Conservation (phyloP, 495 filamentous ascomycete genomes). For the Trichoderma gamsii region DNA sequence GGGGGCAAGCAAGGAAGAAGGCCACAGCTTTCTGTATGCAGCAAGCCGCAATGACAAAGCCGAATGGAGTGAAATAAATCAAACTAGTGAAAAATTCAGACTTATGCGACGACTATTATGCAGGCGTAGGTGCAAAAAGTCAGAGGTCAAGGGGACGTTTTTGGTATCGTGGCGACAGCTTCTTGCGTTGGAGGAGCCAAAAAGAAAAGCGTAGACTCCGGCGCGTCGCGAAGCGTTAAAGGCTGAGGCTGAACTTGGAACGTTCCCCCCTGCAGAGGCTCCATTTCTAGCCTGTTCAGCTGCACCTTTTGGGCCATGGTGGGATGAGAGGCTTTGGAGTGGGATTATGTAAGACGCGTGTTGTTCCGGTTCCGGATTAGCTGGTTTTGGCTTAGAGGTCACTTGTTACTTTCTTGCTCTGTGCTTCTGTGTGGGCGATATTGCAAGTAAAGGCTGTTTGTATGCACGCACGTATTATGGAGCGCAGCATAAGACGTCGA, state of each 20-base stretch:
- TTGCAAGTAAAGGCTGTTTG: too few species aligned
- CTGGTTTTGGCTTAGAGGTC: neutral
- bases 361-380: neutral
- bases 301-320: neutral
- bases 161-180: neutral
- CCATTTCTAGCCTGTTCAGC: neutral
- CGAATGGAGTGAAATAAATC: neutral
- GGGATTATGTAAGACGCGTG: slow-evolving; percentile 3
- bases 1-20: neutral
- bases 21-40: neutral
- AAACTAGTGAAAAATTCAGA: neutral
- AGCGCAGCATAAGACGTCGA: too few species aligned
- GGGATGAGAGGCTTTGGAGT: neutral
- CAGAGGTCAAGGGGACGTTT: neutral
- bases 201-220: neutral
- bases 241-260: neutral
- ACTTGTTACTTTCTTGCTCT: neutral
- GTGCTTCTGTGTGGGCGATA: neutral
- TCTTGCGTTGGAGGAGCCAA: neutral
- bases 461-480: too few species aligned
- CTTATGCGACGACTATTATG: neutral
- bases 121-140: neutral
- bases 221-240: slow-evolving; percentile 3
- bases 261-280: slow-evolving; percentile 1
- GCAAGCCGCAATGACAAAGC: neutral